A percentile compares a stretch with the other conserved stretches of the same genome.
Evolutionary conservation across 495 filamentous ascomycete species (phyloP).

Genomic region (Xylaria curta): DNA sequence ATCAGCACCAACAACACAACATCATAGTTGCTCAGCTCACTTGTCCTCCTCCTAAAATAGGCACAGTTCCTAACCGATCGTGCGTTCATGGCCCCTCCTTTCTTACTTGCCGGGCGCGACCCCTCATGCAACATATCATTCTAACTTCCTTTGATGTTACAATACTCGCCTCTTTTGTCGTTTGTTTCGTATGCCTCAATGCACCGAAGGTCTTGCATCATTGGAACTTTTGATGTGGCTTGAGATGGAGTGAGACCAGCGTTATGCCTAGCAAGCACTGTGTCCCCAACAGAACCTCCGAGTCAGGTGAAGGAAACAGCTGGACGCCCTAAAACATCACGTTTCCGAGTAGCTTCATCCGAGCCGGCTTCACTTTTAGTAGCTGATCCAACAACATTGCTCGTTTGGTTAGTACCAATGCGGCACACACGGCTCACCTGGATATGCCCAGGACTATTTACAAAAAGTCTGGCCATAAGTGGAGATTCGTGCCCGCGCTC

Average conservation of each 20-base stretch:
- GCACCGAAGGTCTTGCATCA: background rate
- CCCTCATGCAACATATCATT: constrained; percentile 15
- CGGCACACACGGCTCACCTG: constrained; percentile 17
- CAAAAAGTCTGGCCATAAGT: constrained; percentile 20
- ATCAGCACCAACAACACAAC: constrained; percentile 16
- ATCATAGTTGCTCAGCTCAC: constrained; percentile 25
- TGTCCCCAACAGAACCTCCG: background rate
- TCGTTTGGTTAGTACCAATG: constrained; percentile 3
- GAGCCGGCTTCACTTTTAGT: constrained; percentile 20
- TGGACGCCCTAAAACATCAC: background rate
- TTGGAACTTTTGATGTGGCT: constrained; percentile 18
- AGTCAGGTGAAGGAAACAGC: constrained; percentile 7
- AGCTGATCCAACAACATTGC: background rate
- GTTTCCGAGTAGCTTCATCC: background rate
- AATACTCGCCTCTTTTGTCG: background rate
- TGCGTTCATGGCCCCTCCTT: constrained; percentile 14
- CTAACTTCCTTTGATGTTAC: constrained; percentile 10
- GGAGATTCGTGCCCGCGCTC: background rate
- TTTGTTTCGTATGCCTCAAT: constrained; percentile 17
- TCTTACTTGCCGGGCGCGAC: constrained; percentile 8
- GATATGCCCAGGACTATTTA: background rate
- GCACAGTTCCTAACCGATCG: constrained; percentile 18
- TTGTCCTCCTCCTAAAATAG: constrained; percentile 21
- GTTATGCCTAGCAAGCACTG: constrained; percentile 3
- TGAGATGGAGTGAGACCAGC: constrained; percentile 11